Base-by-base conservation (phyloP, 2,329 filamentous ascomycete species). In the Lomentospora prolificans region DNA sequence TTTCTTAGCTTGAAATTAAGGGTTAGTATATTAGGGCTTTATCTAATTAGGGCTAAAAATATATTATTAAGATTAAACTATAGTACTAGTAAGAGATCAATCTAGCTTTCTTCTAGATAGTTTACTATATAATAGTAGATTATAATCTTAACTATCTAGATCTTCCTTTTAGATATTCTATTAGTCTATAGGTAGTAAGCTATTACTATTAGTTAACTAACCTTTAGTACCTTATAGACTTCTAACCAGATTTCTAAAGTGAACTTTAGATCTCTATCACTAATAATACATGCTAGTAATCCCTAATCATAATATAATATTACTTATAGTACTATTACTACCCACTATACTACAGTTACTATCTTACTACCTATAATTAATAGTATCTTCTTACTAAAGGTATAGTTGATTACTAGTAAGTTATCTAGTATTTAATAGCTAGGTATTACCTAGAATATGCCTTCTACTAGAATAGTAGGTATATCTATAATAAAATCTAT, bases 321-420 rank as follows among this genome's bases (percentile, higher is more conserved):
- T 6, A 46, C 3, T 3, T 17, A 2, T 6, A 46, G 9, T 46
- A 46, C 3, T 3, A 36, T 3, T 12, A n/a, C 33, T 36, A 36
- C 30, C 8, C n/a, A 46, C 3, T 17, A 19, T 8, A 10, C 7
- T 44, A 9, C n/a, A 5, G 7, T 44, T 10, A 10, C 12, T 46
- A 46, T 17, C n/a, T 44, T 44, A 44, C 39, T 44, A 44, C n/a
- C n/a, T 44, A 44, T 6, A n/a, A 46, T 25, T 46, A 60, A 7
- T 33, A 33, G 12, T 6, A 12, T 33, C 30, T 33, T 33, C 30
- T 33, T 33, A 33, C 12, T 33, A 33, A 33, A 33, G 6, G 12
- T 6, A 33, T 33, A 33, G 30, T 33, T 33, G 6, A 33, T 33
- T 7, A 33, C 12, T 33, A 33, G 12, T 33, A 33, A 33, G 6